These are phyloP conservation scores for Yamadazyma membranifaciens DNA, from an alignment of 1,139 yeast species.

Conservation along the genomic window DNA sequence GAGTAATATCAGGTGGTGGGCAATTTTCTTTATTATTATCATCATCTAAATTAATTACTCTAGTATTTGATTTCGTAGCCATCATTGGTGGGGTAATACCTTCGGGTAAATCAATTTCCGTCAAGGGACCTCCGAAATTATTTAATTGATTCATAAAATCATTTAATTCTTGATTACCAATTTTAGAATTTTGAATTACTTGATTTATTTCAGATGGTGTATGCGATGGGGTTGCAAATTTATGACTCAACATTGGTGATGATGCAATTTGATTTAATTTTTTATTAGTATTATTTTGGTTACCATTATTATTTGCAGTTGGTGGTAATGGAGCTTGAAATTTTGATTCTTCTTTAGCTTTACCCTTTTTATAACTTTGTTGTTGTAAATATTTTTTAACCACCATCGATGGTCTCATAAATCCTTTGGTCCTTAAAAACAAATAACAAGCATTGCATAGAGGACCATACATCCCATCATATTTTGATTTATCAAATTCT, in stretches of 20 bases:
- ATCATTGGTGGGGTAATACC: constrained; percentile 48
- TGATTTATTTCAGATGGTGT: constrained; percentile 47
- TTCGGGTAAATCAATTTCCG: constrained; percentile 50
- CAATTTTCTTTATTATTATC: constrained; percentile 40
- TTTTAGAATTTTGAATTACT: constrained; percentile 30
- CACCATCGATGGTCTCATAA: constrained; percentile 50
- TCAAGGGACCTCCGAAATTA: constrained; percentile 51
- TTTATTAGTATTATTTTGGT: not conserved
- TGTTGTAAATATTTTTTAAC: constrained; percentile 49
- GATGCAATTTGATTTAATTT: constrained; percentile 19
- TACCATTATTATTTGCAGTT: not conserved
- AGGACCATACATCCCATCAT: constrained; percentile 53
- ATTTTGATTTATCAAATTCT: constrained; percentile 40
- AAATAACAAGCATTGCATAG: constrained; percentile 51
- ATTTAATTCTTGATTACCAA: constrained; percentile 41
- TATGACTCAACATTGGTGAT: constrained; percentile 23
- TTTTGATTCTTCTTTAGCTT: constrained; percentile 13
- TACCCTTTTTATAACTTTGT: constrained; percentile 38
- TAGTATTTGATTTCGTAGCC: constrained; percentile 47
- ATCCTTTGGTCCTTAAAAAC: constrained; percentile 48
- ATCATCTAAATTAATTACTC: constrained; percentile 42
- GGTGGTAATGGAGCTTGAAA: constrained; percentile 7
- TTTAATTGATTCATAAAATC: constrained; percentile 51
- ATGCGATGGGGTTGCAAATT: constrained; percentile 43
- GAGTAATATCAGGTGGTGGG: constrained; percentile 27